phyloP scores from a whole-genome alignment of 2,329 filamentous ascomycete genomes.

The Trichoderma atroviride region DNA sequence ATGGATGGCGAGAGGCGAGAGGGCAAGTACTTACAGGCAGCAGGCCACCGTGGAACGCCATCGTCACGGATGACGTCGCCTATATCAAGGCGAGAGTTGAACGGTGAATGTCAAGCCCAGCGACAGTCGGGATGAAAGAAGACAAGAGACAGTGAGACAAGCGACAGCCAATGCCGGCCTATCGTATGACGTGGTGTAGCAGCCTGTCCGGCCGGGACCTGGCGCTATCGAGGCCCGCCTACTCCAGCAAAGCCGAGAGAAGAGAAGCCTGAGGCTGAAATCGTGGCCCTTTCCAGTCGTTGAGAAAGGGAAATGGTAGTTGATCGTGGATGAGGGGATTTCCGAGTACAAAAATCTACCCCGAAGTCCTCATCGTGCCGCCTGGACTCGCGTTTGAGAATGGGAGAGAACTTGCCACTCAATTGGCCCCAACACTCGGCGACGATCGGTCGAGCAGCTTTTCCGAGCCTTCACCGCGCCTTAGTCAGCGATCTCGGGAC shows the following conservation, averaged over 20 bases:
- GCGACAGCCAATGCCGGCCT: background rate
- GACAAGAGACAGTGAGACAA: background rate
- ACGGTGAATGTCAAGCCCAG: conserved; percentile 6
- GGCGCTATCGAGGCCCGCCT: conserved; percentile 13
- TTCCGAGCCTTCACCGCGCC: conserved; percentile 14
- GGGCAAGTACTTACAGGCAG: conserved; percentile 33
- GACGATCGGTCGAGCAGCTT: conserved; percentile 15
- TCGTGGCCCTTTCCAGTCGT: background rate
- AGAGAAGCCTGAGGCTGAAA: background rate
- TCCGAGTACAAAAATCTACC: conserved; percentile 23
- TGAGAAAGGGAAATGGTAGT: background rate
- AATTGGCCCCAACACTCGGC: conserved; percentile 10
- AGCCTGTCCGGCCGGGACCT: conserved; percentile 21
- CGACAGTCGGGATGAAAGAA: background rate
- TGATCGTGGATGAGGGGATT: background rate
- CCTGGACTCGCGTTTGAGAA: conserved; percentile 2
- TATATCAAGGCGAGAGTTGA: conserved; percentile 6
- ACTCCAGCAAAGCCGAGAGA: conserved; percentile 11
- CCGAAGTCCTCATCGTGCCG: conserved; percentile 30
- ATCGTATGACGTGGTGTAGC: conserved; percentile 26
- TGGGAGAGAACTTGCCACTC: conserved; percentile 27
- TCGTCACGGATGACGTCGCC: conserved; percentile 19
- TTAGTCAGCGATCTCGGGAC: conserved; percentile 8
- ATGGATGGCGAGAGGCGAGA: background rate
- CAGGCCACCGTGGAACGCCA: conserved; percentile 27